phyloP scores from a whole-genome alignment of 177 flowering plant genomes.

The Vitis hybrid region DNA sequence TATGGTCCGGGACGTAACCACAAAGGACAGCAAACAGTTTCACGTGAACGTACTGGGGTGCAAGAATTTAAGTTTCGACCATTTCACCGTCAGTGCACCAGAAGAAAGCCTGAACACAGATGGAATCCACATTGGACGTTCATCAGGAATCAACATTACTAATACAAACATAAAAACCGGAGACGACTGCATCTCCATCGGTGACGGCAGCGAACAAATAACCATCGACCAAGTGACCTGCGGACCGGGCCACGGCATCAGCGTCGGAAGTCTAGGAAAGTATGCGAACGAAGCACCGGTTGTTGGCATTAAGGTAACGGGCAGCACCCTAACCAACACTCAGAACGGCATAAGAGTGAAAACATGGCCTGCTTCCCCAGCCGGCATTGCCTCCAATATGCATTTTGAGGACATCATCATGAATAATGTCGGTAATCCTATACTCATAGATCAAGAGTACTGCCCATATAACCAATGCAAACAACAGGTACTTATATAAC shows the following conservation, averaged over 20 bases:
- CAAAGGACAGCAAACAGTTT: constrained; percentile 28
- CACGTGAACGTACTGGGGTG: constrained; percentile 32
- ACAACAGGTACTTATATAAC: neutral
- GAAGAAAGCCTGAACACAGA: constrained; percentile 46
- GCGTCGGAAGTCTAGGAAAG: constrained; percentile 41
- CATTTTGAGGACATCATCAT: constrained; percentile 32
- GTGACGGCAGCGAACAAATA: constrained; percentile 27
- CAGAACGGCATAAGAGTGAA: constrained; percentile 42
- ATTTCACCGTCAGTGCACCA: constrained; percentile 15
- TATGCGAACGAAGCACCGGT: constrained; percentile 24
- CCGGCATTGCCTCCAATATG: constrained; percentile 17
- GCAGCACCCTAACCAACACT: constrained; percentile 20
- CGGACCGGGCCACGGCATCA: constrained; percentile 41
- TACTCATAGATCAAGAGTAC: constrained; percentile 43
- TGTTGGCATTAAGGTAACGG: constrained; percentile 9
- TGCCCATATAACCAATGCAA: constrained; percentile 32
- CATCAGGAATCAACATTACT: constrained; percentile 13
- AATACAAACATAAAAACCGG: constrained; percentile 34
- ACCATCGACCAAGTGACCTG: constrained; percentile 23
- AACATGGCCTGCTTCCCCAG: constrained; percentile 28
- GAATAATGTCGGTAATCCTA: constrained; percentile 30
- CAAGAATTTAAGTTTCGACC: constrained; percentile 21
- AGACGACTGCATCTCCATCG: constrained; percentile 50
- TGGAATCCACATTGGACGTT: constrained; percentile 39
- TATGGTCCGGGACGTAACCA: constrained; percentile 17